A percentile compares a stretch with the other conserved stretches of the same genome.
phyloP scores from a whole-genome alignment of 2,329 filamentous ascomycete genomes.

The Aspergillus chevalieri region DNA sequence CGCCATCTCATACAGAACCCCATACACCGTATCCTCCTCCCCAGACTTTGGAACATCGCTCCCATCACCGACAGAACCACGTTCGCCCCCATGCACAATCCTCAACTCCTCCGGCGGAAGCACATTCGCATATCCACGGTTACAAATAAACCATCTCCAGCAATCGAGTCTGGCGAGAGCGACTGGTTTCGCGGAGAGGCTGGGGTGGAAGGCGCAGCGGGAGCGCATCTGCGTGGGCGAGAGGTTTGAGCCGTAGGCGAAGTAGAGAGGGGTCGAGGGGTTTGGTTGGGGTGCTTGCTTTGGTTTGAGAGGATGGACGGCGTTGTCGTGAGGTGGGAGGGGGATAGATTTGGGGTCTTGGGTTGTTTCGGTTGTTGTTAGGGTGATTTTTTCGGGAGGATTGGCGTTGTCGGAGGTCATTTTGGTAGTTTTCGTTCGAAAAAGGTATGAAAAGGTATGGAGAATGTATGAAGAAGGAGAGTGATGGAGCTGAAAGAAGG shows the following conservation, averaged over 20 bases:
- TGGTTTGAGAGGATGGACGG: not conserved
- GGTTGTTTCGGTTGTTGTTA: not conserved
- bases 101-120: constrained; percentile 22
- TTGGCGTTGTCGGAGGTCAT: not conserved
- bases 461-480: not conserved
- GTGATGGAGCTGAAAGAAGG: not conserved
- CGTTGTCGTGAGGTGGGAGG: not conserved
- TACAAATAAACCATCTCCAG: constrained; percentile 39
- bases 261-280: constrained; percentile 30
- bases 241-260: constrained; percentile 41
- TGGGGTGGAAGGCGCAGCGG: constrained; percentile 29
- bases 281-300: constrained; percentile 13
- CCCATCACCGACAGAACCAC: constrained; percentile 3
- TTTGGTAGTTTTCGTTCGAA: not conserved
- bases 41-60: constrained; percentile 16
- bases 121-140: constrained; percentile 39
- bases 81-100: constrained; percentile 12
- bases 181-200: constrained; percentile 28
- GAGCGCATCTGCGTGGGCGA: constrained; percentile 36
- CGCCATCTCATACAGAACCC: constrained; percentile 38
- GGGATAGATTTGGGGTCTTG: not conserved
- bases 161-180: constrained; percentile 33
- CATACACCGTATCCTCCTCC: constrained; percentile 28
- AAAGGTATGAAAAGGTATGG: not conserved
- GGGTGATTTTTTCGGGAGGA: not conserved